Conservation (phyloP, 495 filamentous ascomycete genomes). For the Aspergillus affinis region DNA sequence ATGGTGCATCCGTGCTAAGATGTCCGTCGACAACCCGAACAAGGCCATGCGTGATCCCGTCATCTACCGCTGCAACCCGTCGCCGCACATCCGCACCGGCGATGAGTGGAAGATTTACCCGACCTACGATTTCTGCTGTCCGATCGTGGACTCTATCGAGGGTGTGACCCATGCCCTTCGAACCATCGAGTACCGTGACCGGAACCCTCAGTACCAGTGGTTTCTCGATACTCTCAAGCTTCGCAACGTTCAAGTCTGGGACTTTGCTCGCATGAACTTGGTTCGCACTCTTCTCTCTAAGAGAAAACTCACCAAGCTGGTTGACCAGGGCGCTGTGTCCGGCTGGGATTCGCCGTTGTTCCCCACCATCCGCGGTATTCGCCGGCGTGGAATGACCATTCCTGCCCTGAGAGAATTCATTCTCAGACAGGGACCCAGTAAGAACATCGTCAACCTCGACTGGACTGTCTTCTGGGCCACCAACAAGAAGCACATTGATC, state of each 20-base stretch:
- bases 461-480: slow-evolving; percentile 91
- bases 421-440: slow-evolving; percentile 84
- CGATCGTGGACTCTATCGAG: slow-evolving; percentile 85
- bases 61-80: slow-evolving; percentile 82
- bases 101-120: slow-evolving; percentile 92
- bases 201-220: slow-evolving; percentile 97
- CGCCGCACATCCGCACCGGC: slow-evolving; percentile 88
- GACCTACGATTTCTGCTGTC: slow-evolving; percentile 92
- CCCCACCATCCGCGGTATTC: slow-evolving; percentile 87
- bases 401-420: slow-evolving; percentile 89
- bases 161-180: slow-evolving; percentile 93
- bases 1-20: slow-evolving; percentile 89
- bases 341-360: slow-evolving; percentile 97
- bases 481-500: slow-evolving; percentile 95
- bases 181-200: slow-evolving; percentile 96
- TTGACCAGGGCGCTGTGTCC: slow-evolving; percentile 81
- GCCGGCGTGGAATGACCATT: slow-evolving; percentile 87
- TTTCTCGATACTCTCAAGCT: slow-evolving; percentile 84
- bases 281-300: slow-evolving; percentile 87
- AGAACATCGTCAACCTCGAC: slow-evolving; percentile 86
- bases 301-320: slow-evolving; percentile 91
- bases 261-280: slow-evolving; percentile 97
- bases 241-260: slow-evolving; percentile 91
- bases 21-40: slow-evolving; percentile 79
- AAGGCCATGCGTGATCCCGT: slow-evolving; percentile 89